These are phyloP conservation scores for Ogataea ramenticola DNA, from an alignment of 805 yeast genomes.

Conservation along the genomic window DNA sequence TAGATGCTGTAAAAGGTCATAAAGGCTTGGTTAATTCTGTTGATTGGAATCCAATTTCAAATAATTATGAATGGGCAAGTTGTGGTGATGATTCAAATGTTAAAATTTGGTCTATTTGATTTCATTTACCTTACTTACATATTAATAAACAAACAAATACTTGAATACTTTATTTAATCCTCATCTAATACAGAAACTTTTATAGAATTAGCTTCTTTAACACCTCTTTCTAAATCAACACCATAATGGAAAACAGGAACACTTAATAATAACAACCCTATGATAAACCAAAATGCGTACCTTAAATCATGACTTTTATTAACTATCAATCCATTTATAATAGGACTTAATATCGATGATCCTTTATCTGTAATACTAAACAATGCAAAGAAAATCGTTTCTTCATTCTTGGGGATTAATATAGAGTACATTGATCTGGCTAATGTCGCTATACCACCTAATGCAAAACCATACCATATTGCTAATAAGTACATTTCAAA, in stretches of 20 bases:
- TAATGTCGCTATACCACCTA: slow-evolving; percentile 68
- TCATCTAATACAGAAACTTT: slow-evolving; percentile 16
- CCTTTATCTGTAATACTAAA: slow-evolving; percentile 79
- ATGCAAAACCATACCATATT: slow-evolving; percentile 65
- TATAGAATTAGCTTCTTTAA: slow-evolving; percentile 22
- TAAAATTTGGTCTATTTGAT: slow-evolving; percentile 44
- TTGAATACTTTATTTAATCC: slow-evolving; percentile 4
- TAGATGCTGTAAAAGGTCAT: slow-evolving; percentile 59
- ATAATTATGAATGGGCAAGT: slow-evolving; percentile 47
- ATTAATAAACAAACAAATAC: background rate
- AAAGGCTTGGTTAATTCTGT: slow-evolving; percentile 66
- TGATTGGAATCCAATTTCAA: slow-evolving; percentile 50
- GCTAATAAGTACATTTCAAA: slow-evolving; percentile 65
- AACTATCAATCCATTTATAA: slow-evolving; percentile 62
- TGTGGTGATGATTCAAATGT: slow-evolving; percentile 78
- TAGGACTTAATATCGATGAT: slow-evolving; percentile 67
- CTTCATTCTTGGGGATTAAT: slow-evolving; percentile 69
- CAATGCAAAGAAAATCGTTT: slow-evolving; percentile 67
- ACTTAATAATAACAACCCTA: slow-evolving; percentile 44
- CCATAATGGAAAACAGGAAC: slow-evolving; percentile 44
- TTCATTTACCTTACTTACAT: background rate
- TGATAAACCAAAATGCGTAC: slow-evolving; percentile 60
- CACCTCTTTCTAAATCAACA: slow-evolving; percentile 58
- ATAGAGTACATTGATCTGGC: slow-evolving; percentile 62
- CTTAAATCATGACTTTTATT: slow-evolving; percentile 70